Evolutionary conservation across 73 alveolate species (phyloP), one percentile per base, ranked within the genome.

Genomic region (Stentor roeselii): DNA sequence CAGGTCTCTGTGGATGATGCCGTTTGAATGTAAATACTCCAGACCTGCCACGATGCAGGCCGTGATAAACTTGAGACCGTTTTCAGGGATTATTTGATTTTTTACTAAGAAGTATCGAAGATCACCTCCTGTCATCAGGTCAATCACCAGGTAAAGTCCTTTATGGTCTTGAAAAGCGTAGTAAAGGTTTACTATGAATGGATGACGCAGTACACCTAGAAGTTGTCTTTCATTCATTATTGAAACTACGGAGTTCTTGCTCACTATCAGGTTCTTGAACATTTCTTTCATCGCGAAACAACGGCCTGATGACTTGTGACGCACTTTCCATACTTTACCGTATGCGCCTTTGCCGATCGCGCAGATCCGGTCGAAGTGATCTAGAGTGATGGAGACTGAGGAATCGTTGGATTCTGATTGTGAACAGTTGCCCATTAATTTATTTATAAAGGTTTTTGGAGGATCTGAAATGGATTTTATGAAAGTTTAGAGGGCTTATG

Each of bases 291-390:
- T 87, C 41, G 98, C 98, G 75, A 37, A 90, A 39, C 50, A 74
- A 42, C 67, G 78, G 37, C 84, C 84, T 42, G 88, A 76, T 34
- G 75, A 83, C 61, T 87, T 90, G 27, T 84, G 84, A 82, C 78
- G 90, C 0, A 90, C 92, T 87, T 90, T 89, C 95, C 95, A 92
- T 15, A 92, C 97, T 60, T 88, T 87, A 2, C 97, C 93, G 74
- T 87, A 92, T 27, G 93, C 95, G 11, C 97, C 97, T 87, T 83
- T 78, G 3, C 97, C 97, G 30, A 92, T 87, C 59, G 83, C 90
- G 60, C 85, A 82, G 2, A 83, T 39, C 59, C 82, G 78, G 83
- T 91, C 82, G 67, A 90, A 90, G 67, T 50, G 6, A 6, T 6
- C 6, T 6, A 50, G 67, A 50, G 67, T 11, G 6, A 50, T 50